These are phyloP conservation scores for Glarea lozoyensis DNA, from an alignment of 495 filamentous ascomycete species.

Conservation along the genomic window DNA sequence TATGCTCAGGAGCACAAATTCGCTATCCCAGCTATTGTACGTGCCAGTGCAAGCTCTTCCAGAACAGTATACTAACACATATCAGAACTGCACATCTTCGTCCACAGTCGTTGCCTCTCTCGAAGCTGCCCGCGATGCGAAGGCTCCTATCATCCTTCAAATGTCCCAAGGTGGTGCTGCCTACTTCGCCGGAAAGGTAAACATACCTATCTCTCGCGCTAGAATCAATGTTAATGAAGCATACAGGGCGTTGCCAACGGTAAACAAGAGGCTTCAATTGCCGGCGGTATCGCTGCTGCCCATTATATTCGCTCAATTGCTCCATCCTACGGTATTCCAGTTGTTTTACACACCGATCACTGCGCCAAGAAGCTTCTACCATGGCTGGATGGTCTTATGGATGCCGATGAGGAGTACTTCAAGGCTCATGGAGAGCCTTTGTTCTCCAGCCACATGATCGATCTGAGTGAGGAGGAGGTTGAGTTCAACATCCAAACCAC, in stretches of 20 bases:
- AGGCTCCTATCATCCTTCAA: constrained; percentile 84
- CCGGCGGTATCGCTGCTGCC: constrained; percentile 77
- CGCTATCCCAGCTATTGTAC: constrained; percentile 84
- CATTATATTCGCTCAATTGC: constrained; percentile 90
- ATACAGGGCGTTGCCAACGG: constrained; percentile 68
- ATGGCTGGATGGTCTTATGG: constrained; percentile 95
- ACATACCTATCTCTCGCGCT: constrained; percentile 1
- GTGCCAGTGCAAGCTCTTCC: constrained; percentile 19
- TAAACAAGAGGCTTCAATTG: constrained; percentile 80
- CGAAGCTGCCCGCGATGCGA: constrained; percentile 86
- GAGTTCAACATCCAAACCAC: constrained; percentile 88
- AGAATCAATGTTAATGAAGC: neutral
- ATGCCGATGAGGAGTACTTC: constrained; percentile 86
- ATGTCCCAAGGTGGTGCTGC: constrained; percentile 88
- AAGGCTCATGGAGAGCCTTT: constrained; percentile 86
- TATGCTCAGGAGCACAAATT: constrained; percentile 77
- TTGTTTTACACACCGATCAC: constrained; percentile 87
- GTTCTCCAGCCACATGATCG: constrained; percentile 97
- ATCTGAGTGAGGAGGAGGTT: constrained; percentile 81
- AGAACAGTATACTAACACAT: constrained; percentile 3
- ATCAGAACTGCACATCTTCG: constrained; percentile 77
- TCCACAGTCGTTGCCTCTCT: constrained; percentile 82
- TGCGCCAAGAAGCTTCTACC: constrained; percentile 91
- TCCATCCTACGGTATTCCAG: constrained; percentile 80
- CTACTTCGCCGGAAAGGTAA: constrained; percentile 85